Evolutionary conservation across 2,329 filamentous ascomycete genomes (phyloP), one percentile per base, ranked within the genome.

Genomic region (Fusarium scirpi): DNA sequence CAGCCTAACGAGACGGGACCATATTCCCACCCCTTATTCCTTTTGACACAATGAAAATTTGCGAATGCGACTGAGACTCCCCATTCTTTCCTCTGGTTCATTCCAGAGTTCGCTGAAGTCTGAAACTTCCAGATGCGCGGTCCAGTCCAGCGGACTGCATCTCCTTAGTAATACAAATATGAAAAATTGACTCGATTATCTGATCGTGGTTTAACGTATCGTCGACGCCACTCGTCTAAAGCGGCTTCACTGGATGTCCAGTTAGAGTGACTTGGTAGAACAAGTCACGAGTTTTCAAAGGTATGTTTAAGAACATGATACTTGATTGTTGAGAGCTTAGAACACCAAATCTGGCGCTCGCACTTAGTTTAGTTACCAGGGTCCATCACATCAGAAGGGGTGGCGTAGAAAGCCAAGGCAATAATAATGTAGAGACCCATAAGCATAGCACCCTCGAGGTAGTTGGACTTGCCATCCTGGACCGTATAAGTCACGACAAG

Each of bases 401-500:
- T 87, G 60, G 85, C 86, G 73, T 85, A 89, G 75, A 89, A 89
- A 18, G 87, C 87, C 34, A 89, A 78, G 7, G 87, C 87, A 65
- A 90, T 89, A 72, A 90, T 89, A 49, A 85, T 74, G 75, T 89
- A 90, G 18, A 90, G 80, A 52, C 80, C 81, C 60, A 83, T 75
- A 48, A 83, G 76, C 88, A 95, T 92, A 49, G 91, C 91, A 46
- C 92, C 92, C 79, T 95, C 92, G 24, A 95, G 87, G 73, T 95
- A 95, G 80, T 95, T 96, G 16, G 90, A 93, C 80, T 92, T 93
- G 75, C 93, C 93, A 76, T 95, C 93, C 77, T 93, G 90, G 45
- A 94, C 91, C 5, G 87, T 92, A 80, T 89, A 94, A 60, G 88
- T 92, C 34, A 94, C 91, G 32, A 94, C 91, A 44, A 94, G 80